Conservation (phyloP, 2,329 filamentous ascomycete species). For the Colletotrichum australisinense region DNA sequence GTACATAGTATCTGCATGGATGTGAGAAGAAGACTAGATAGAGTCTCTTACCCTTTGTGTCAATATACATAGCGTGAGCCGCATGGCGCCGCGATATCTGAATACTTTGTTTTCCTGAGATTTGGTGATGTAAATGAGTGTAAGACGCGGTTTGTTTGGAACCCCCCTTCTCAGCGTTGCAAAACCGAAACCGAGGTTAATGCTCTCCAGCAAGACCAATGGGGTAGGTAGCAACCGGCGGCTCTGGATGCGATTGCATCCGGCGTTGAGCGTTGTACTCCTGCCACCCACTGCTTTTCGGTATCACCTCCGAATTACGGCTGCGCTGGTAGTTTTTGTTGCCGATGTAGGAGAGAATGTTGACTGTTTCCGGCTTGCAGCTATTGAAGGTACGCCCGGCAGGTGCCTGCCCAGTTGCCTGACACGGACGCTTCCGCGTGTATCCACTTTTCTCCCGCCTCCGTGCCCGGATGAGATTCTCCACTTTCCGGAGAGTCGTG, state of each 20-base stretch:
- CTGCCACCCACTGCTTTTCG: background rate
- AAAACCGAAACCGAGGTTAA: background rate
- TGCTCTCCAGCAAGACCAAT: background rate
- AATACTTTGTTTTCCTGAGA: background rate
- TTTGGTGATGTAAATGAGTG: background rate
- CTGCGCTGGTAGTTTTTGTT: background rate
- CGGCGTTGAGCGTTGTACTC: background rate
- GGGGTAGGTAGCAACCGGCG: background rate
- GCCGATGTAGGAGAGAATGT: background rate
- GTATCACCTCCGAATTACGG: too few relatives aligned
- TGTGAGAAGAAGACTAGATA: background rate
- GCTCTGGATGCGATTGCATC: background rate
- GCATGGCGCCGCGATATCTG: background rate
- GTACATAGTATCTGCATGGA: slow-evolving; percentile 1
- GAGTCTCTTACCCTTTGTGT: background rate
- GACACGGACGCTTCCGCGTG: background rate
- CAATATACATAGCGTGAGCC: slow-evolving; percentile 11
- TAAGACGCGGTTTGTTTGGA: background rate
- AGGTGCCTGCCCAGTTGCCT: background rate
- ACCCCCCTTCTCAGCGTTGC: background rate
- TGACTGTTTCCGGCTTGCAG: background rate
- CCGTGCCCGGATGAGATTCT: background rate
- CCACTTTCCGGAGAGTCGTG: too few relatives aligned
- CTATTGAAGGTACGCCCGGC: background rate
- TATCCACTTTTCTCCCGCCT: background rate